Conservation (phyloP, 2,329 filamentous ascomycete species). For the Fusarium haematococcum region DNA sequence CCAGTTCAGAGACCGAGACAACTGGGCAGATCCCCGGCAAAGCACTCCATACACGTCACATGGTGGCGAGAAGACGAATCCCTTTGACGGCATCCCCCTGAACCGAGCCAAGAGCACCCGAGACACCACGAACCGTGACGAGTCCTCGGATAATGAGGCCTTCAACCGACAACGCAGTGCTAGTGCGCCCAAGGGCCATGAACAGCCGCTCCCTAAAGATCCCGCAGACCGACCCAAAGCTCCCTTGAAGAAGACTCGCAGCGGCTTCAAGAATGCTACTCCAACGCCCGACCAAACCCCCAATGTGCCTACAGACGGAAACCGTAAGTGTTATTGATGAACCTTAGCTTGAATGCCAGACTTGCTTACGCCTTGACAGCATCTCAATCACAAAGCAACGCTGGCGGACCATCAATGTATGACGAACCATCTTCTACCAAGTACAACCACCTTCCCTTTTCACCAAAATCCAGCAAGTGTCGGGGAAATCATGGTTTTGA, state of each 20-base stretch:
- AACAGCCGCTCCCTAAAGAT: constrained; percentile 21
- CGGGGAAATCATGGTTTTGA: constrained; percentile 9
- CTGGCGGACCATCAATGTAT: constrained; percentile 61
- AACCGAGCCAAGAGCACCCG: constrained; percentile 61
- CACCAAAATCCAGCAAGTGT: constrained; percentile 27
- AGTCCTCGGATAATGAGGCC: constrained; percentile 33
- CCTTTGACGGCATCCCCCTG: constrained; percentile 62
- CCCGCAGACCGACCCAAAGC: constrained; percentile 40
- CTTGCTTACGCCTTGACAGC: constrained; percentile 18
- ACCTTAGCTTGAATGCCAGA: too few relatives aligned
- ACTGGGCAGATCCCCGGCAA: constrained; percentile 61
- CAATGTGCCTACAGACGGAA: constrained; percentile 11
- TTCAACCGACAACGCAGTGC: constrained; percentile 48
- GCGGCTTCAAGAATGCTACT: constrained; percentile 31
- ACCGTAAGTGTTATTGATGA: constrained; percentile 20
- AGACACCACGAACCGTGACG: constrained; percentile 48
- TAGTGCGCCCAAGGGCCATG: constrained; percentile 42
- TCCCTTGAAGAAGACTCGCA: constrained; percentile 40
- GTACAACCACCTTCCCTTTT: constrained; percentile 18
- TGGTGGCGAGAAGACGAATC: constrained; percentile 69
- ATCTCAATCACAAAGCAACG: constrained; percentile 22
- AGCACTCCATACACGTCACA: constrained; percentile 68
- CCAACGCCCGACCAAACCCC: constrained; percentile 20
- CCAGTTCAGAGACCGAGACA: constrained; percentile 57
- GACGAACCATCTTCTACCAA: constrained; percentile 45